phyloP scores from a whole-genome alignment of 2,329 filamentous ascomycete genomes.

The Aspergillus ibericus region DNA sequence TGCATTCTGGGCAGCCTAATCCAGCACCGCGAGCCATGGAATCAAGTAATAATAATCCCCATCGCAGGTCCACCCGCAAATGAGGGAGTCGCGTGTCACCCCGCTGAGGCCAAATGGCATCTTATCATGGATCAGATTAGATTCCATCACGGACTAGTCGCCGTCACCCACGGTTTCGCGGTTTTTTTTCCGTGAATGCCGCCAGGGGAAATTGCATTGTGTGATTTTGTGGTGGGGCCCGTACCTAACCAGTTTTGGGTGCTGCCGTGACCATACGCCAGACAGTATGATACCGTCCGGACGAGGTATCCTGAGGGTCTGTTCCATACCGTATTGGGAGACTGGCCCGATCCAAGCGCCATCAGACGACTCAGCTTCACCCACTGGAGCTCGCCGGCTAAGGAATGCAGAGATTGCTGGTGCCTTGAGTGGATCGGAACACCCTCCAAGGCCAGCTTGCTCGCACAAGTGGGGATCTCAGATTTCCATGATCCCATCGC shows the following conservation, averaged over 20 bases:
- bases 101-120: neutral
- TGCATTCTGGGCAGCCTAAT: neutral
- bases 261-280: neutral
- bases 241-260: neutral
- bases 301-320: neutral
- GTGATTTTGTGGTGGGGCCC: neutral
- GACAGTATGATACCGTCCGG: neutral
- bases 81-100: neutral
- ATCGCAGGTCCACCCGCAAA: neutral
- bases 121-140: constrained; percentile 3
- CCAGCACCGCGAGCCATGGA: neutral
- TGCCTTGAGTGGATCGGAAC: neutral
- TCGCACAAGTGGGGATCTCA: neutral
- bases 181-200: neutral
- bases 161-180: neutral
- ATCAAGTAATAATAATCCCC: neutral
- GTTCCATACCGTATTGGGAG: neutral
- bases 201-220: neutral
- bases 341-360: neutral
- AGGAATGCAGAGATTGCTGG: neutral
- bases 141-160: neutral
- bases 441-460: neutral
- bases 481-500: neutral
- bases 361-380: neutral
- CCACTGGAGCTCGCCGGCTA: neutral